These are phyloP conservation scores for Penicillium thymicola DNA, from an alignment of 2,329 filamentous ascomycete species.

Conservation along the genomic window DNA sequence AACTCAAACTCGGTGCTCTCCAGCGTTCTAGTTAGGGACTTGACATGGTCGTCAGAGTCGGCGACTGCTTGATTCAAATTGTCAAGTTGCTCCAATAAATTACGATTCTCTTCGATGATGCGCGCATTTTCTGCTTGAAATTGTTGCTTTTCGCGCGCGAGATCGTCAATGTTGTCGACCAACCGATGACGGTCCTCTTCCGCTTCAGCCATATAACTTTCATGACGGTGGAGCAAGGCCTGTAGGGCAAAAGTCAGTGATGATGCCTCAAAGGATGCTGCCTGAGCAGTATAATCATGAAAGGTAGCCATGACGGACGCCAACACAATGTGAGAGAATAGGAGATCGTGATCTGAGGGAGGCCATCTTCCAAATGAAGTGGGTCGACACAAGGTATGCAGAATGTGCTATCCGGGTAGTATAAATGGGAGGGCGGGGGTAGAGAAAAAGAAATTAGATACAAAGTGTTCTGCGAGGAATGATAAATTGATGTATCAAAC, in stretches of 20 bases:
- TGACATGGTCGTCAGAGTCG: conserved; percentile 77
- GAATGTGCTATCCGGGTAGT: not conserved
- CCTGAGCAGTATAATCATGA: conserved; percentile 21
- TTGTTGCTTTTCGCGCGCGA: conserved; percentile 70
- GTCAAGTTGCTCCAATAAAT: conserved; percentile 79
- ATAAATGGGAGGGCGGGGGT: not conserved
- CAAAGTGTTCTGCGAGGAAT: conserved; percentile 13
- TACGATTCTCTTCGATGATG: conserved; percentile 78
- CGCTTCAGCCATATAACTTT: conserved; percentile 89
- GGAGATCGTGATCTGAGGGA: conserved; percentile 20
- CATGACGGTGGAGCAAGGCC: conserved; percentile 88
- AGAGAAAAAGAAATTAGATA: conserved; percentile 6
- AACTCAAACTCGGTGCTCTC: conserved; percentile 75
- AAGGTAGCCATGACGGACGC: conserved; percentile 31
- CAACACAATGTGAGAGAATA: conserved; percentile 29
- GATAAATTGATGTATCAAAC: conserved; percentile 20
- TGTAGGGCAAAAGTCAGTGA: conserved; percentile 72
- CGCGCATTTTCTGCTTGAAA: conserved; percentile 74
- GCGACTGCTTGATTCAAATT: conserved; percentile 72
- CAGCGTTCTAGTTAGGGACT: conserved; percentile 71
- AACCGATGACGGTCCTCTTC: conserved; percentile 78
- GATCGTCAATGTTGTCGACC: conserved; percentile 66
- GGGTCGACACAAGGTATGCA: not conserved
- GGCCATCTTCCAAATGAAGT: conserved; percentile 20
- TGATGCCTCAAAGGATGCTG: conserved; percentile 31